Percentiles rank a stretch among this genome's conserved stretches.
phyloP scores from a whole-genome alignment of 495 filamentous ascomycete species.

The Hapsidospora chrysogenum region DNA sequence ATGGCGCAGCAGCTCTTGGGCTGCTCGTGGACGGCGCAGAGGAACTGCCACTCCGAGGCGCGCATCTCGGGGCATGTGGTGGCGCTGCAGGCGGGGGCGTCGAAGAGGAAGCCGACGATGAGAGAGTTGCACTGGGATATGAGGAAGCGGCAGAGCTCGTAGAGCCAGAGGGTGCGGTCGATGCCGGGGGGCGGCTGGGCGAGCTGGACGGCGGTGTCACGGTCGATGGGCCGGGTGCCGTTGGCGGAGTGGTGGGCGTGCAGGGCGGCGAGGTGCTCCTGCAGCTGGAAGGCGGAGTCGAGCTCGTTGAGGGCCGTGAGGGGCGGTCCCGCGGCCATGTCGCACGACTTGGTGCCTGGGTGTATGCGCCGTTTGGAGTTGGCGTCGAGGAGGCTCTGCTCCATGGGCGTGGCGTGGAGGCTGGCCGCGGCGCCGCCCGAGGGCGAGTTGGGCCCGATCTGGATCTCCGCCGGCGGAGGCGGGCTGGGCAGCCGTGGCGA shows the following conservation, averaged over 20 bases:
- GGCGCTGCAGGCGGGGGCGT: constrained; percentile 71
- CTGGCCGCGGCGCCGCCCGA: constrained; percentile 37
- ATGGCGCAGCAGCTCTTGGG: constrained; percentile 94
- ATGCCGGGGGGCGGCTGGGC: constrained; percentile 63
- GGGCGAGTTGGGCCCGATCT: constrained; percentile 73
- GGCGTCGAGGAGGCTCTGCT: constrained; percentile 33
- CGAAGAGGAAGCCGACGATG: constrained; percentile 81
- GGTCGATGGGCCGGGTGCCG: constrained; percentile 50
- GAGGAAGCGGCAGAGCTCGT: constrained; percentile 90
- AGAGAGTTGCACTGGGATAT: constrained; percentile 84
- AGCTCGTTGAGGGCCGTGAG: constrained; percentile 75
- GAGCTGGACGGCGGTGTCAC: constrained; percentile 52
- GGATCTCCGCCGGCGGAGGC: constrained; percentile 78
- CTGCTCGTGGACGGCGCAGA: constrained; percentile 91
- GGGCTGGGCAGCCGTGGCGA: constrained; percentile 80
- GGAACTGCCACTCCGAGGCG: constrained; percentile 95
- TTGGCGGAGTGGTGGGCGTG: constrained; percentile 60
- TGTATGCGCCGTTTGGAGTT: constrained; percentile 66
- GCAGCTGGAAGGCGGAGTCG: constrained; percentile 93
- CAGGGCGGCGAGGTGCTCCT: constrained; percentile 89
- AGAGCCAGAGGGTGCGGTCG: constrained; percentile 83
- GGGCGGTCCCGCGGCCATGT: constrained; percentile 86
- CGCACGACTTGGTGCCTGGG: constrained; percentile 73
- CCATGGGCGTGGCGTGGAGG: constrained; percentile 39
- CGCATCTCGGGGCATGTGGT: constrained; percentile 94